A percentile compares a stretch with the other conserved stretches of the same genome.
phyloP scores from a whole-genome alignment of 768 basidiomycete genomes.

The Melanogaster broomeanus region DNA sequence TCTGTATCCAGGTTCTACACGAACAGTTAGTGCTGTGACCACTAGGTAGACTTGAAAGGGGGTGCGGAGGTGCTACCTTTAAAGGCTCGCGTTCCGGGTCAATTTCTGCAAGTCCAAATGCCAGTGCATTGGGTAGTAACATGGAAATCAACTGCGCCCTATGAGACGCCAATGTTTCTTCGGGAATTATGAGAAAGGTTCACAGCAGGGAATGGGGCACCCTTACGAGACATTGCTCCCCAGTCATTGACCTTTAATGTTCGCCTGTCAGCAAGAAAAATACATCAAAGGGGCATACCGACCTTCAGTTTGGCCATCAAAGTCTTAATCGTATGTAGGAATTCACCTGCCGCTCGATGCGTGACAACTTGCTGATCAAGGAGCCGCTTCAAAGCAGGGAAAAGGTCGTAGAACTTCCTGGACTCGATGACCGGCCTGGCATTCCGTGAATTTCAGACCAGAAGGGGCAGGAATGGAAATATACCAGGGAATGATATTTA shows the following conservation, averaged over 20 bases:
- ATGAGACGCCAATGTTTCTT: conserved; percentile 51
- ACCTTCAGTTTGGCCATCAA: conserved; percentile 72
- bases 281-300: not conserved
- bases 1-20: conserved; percentile 56
- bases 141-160: conserved; percentile 44
- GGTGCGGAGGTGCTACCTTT: conserved; percentile 39
- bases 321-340: conserved; percentile 58
- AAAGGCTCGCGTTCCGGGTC: conserved; percentile 49
- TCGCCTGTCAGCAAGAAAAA: not conserved
- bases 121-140: conserved; percentile 49
- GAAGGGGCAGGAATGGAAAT: not conserved
- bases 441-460: not conserved
- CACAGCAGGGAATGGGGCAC: not conserved
- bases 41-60: too few species aligned
- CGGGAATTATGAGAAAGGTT: not conserved
- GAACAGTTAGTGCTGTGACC: not conserved
- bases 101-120: conserved; percentile 46
- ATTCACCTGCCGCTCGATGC: conserved; percentile 52
- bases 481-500: conserved; percentile 64
- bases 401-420: conserved; percentile 56
- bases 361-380: conserved; percentile 52
- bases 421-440: conserved; percentile 60
- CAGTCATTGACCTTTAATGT: conserved; percentile 57
- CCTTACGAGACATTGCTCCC: conserved; percentile 62
- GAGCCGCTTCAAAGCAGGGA: conserved; percentile 45